Percentiles rank a stretch among this genome's conserved stretches.
Conservation (phyloP, 1,284 basidiomycete species). For the Exobasidium rhododendri region DNA sequence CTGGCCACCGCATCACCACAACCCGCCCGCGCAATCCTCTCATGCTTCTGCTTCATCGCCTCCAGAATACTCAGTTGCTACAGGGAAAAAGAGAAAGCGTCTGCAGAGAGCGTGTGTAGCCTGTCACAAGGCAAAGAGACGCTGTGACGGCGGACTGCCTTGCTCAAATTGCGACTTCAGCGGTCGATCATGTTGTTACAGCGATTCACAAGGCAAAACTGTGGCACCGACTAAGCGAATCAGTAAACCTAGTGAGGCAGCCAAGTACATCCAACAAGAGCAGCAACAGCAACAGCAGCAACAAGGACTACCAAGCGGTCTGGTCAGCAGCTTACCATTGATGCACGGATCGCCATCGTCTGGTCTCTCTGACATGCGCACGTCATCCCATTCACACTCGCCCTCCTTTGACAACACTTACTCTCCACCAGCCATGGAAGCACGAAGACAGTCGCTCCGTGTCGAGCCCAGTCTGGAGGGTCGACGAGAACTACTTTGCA, state of each 20-base stretch:
- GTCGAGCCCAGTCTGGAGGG: conserved; percentile 20
- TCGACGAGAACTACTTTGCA: conserved; percentile 33
- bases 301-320: not conserved
- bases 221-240: conserved; percentile 15
- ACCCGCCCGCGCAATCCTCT: no score
- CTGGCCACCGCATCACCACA: no score
- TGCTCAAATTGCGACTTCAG: conserved; percentile 61
- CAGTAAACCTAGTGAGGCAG: not conserved
- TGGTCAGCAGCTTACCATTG: not conserved
- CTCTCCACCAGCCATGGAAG: not conserved
- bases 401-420: not conserved
- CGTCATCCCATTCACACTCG: not conserved
- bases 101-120: conserved; percentile 47
- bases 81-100: conserved; percentile 47
- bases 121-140: conserved; percentile 58
- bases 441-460: no score
- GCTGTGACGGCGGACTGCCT: conserved; percentile 59
- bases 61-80: no score
- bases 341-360: not conserved
- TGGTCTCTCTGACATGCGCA: not conserved
- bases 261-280: not conserved
- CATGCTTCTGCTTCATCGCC: no score
- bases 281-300: not conserved
- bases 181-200: conserved; percentile 57
- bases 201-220: conserved; percentile 49